These are phyloP conservation scores for Epichloe festucae DNA, from an alignment of 2,329 filamentous ascomycete species.

Conservation along the genomic window DNA sequence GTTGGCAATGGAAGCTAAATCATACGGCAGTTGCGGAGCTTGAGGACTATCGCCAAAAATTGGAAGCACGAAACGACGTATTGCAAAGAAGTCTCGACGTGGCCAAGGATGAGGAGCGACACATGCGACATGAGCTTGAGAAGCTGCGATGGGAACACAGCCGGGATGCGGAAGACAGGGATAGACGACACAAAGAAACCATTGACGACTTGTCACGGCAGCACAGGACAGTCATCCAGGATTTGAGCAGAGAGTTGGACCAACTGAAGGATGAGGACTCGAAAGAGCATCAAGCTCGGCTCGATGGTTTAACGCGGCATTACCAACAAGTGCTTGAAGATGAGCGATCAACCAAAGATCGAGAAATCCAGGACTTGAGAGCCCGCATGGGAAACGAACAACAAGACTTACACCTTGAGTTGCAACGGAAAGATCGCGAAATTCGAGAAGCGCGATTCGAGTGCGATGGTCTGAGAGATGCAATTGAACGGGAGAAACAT, in stretches of 20 bases:
- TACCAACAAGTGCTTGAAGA: conserved; percentile 54
- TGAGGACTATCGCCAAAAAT: conserved; percentile 32
- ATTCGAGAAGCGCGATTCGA: conserved; percentile 33
- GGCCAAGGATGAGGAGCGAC: conserved; percentile 23
- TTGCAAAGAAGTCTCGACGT: conserved; percentile 52
- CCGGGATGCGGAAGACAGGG: conserved; percentile 41
- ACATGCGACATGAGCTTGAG: conserved; percentile 22
- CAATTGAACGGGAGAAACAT: conserved; percentile 49
- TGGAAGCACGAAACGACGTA: conserved; percentile 32
- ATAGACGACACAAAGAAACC: conserved; percentile 22
- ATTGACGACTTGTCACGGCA: conserved; percentile 23
- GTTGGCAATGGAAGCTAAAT: conserved; percentile 7
- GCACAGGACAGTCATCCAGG: conserved; percentile 20
- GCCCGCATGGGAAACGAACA: conserved; percentile 37
- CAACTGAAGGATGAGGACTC: conserved; percentile 30
- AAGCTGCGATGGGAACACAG: conserved; percentile 23
- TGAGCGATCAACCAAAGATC: conserved; percentile 42
- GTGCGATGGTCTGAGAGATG: conserved; percentile 32
- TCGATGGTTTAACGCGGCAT: conserved; percentile 50
- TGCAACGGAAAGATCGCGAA: conserved; percentile 42
- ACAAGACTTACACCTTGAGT: conserved; percentile 32
- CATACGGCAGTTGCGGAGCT: conserved; percentile 30
- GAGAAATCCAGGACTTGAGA: conserved; percentile 54
- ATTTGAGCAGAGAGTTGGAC: conserved; percentile 32
- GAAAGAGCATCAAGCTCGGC: conserved; percentile 52